Evolutionary conservation across 257 asterid species (phyloP).

Genomic region (Prunella vulgaris): DNA sequence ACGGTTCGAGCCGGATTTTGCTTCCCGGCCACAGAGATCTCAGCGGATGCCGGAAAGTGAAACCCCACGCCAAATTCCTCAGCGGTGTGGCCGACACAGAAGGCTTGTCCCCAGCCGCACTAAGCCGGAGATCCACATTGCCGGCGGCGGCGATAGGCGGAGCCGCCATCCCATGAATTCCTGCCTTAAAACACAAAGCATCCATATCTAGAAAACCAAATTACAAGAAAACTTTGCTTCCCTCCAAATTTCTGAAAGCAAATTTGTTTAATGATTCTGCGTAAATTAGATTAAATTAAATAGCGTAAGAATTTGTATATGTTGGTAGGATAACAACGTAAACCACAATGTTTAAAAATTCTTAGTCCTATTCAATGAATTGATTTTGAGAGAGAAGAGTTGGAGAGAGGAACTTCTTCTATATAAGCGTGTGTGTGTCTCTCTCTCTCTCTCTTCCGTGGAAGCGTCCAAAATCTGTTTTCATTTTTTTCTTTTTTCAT

Average conservation of each 20-base stretch:
- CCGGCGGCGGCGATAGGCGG: slow-evolving; percentile 42
- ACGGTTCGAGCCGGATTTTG: slow-evolving; percentile 40
- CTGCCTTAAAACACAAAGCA: slow-evolving; percentile 53
- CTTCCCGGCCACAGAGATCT: slow-evolving; percentile 68
- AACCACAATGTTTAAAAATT: slow-evolving; percentile 20
- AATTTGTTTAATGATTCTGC: neutral
- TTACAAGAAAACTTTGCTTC: neutral
- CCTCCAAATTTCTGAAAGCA: neutral
- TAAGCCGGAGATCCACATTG: slow-evolving; percentile 35
- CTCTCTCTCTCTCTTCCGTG: neutral
- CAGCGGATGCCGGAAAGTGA: slow-evolving; percentile 57
- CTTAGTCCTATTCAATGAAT: neutral
- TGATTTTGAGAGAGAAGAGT: too few species aligned
- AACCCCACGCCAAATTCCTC: slow-evolving; percentile 65
- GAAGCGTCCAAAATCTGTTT: slow-evolving; percentile 2
- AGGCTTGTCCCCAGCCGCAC: slow-evolving; percentile 29
- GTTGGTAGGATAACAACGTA: slow-evolving; percentile 8
- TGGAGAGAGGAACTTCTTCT: neutral
- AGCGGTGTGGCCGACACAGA: slow-evolving; percentile 40
- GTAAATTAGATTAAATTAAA: neutral
- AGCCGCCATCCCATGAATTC: slow-evolving; percentile 42
- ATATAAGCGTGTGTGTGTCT: neutral
- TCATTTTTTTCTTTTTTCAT: neutral
- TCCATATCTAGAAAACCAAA: slow-evolving; percentile 34
- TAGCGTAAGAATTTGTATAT: neutral